Evolutionary conservation across 352 stramenopile genomes (phyloP), one percentile per base, ranked within the genome.

Genomic region (Peronospora destructor): DNA sequence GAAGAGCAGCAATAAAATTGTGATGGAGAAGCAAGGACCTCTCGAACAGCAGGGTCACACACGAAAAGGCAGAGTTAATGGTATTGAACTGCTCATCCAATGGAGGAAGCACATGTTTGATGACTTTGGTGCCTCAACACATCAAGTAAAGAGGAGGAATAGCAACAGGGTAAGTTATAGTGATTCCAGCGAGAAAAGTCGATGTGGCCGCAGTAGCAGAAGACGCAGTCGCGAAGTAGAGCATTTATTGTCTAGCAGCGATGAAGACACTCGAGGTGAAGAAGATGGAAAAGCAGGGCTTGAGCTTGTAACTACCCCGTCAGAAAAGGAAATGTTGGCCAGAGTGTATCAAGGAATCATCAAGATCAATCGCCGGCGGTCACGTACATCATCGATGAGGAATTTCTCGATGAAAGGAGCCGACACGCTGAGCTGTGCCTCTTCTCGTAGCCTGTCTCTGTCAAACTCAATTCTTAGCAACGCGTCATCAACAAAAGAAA

Each of bases 281-380:
- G 66, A 55, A 14, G 58, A 62, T 53, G 59, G 38, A 37, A 49
- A 68, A 57, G 33, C 72, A 35, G 70, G 68, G 44, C 32, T 79
- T 30, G 75, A 84, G 30, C 72, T 86, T 30, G 76, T 85, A n/a
- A 81, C 68, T 23, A 89, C 76, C 10, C 73, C 76, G 11, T 83
- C 76, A 13, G 70, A 89, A 44, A 84, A 74, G 23, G 73, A 89
- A 45, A 75, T 89, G 59, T 45, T 87, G 7, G 73, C 59, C 1
- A 85, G 77, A 47, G 66, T 87, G 17, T 80, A 85, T 21, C 61
- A 85, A 59, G 73, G 73, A 5, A 78, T 87, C 43, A 78, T 61
- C 60, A 85, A 77, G 52, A 84, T 89, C 43, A 87, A 87, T 52
- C 76, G 73, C 23, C 58, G 78, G 14, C 58, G 78, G n/a, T 85